Percentiles rank a stretch among this genome's conserved stretches.
Conservation (phyloP, 2,329 filamentous ascomycete species). For the Phialemoniopsis sp. region DNA sequence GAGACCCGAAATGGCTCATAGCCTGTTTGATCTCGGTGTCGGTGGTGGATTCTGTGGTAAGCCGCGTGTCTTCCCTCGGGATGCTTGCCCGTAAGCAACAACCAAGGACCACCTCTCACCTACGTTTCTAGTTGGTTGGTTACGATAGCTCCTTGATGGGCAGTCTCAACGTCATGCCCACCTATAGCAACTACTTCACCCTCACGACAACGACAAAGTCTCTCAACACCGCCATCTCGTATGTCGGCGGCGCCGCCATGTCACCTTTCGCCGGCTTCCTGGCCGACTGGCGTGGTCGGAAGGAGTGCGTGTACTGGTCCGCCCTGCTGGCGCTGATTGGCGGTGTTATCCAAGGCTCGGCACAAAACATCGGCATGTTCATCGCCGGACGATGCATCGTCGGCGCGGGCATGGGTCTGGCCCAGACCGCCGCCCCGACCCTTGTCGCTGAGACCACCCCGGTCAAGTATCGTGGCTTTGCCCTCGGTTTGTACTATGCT, state of each 20-base stretch:
- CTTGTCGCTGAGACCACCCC: constrained; percentile 12
- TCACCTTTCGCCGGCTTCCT: constrained; percentile 13
- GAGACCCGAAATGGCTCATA: neutral
- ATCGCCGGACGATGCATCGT: constrained; percentile 17
- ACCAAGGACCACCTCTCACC: too few species aligned
- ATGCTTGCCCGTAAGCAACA: too few species aligned
- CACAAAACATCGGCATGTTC: constrained; percentile 20
- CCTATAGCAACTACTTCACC: constrained; percentile 23
- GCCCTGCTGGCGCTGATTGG: constrained; percentile 14
- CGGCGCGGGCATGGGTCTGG: constrained; percentile 14
- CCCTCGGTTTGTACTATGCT: constrained; percentile 5
- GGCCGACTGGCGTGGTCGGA: constrained; percentile 17
- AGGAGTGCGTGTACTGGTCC: constrained; percentile 12
- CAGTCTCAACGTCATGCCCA: constrained; percentile 25
- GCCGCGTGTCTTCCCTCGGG: neutral
- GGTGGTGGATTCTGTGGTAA: constrained; percentile 1
- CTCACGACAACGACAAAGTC: constrained; percentile 24
- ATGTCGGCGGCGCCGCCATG: constrained; percentile 16
- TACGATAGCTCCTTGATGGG: constrained; percentile 27
- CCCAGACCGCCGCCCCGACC: constrained; percentile 8
- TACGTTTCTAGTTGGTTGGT: constrained; percentile 8
- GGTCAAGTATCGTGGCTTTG: constrained; percentile 8
- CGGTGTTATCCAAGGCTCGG: constrained; percentile 12
- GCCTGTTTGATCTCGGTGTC: neutral
- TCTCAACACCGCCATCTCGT: constrained; percentile 20